phyloP scores from a whole-genome alignment of 2,329 filamentous ascomycete genomes.

The Fusarium sp. region DNA sequence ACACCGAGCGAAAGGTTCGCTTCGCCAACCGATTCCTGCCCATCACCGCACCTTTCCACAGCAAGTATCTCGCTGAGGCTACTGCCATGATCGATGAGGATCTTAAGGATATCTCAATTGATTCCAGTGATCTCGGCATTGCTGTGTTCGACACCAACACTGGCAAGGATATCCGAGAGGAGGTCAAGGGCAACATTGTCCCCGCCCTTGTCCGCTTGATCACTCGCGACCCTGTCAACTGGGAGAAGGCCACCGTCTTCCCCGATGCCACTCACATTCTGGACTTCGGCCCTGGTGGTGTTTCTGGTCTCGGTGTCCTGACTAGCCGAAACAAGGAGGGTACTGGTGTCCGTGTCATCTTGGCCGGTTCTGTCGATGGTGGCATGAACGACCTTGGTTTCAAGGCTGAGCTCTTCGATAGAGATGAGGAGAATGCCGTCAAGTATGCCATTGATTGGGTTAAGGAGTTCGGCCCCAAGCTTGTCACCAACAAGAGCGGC shows the following conservation, averaged over 20 bases:
- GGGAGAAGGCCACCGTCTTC: slow-evolving; percentile 95
- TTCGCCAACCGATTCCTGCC: slow-evolving; percentile 98
- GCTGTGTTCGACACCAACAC: slow-evolving; percentile 92
- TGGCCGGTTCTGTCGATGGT: slow-evolving; percentile 92
- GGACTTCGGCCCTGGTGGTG: slow-evolving; percentile 96
- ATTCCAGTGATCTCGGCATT: slow-evolving; percentile 78
- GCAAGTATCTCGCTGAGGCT: slow-evolving; percentile 87
- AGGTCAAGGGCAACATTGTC: slow-evolving; percentile 81
- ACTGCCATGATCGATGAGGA: slow-evolving; percentile 87
- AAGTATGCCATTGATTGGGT: slow-evolving; percentile 98
- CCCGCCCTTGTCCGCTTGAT: slow-evolving; percentile 91
- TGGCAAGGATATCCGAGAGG: slow-evolving; percentile 81
- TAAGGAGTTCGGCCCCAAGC: slow-evolving; percentile 92
- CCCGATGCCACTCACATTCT: slow-evolving; percentile 91
- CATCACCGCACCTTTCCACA: slow-evolving; percentile 98
- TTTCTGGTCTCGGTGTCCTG: slow-evolving; percentile 93
- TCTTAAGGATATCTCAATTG: slow-evolving; percentile 82
- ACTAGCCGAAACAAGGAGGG: slow-evolving; percentile 99
- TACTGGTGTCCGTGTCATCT: slow-evolving; percentile 94
- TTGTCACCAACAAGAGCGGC: slow-evolving; percentile 89
- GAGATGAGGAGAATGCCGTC: slow-evolving; percentile 93
- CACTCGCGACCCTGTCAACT: slow-evolving; percentile 92
- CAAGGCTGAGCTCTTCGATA: slow-evolving; percentile 97
- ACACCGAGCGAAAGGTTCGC: slow-evolving; percentile 94
- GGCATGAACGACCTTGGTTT: slow-evolving; percentile 93